Base-by-base conservation (phyloP, 2,329 filamentous ascomycete species). In the Pseudogymnoascus sp. region DNA sequence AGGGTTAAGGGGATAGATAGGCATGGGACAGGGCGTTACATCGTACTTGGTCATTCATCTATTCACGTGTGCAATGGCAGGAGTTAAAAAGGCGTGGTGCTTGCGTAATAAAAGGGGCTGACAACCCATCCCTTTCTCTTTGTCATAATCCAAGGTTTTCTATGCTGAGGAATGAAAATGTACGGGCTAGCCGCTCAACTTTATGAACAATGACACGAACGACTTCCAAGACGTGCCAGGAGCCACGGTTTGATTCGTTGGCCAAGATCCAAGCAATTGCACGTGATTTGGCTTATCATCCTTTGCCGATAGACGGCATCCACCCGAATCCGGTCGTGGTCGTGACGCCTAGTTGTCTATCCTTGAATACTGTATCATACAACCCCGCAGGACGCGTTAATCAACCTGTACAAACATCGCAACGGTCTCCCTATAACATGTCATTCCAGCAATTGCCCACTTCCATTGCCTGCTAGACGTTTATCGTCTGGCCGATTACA, bases 401-500 rank as follows among this genome's bases (percentile, higher is more conserved):
- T 65, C 63, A 63, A 63, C 38, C 59, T 55, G 66, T 64, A 68
- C 67, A 61, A 72, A 55, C 49, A 33, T 7, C 49, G 12, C 49
- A 33, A 55, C 16, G 5, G 11, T 29, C 49, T 64, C 62, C 68
- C 61, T 62, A 66, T 65, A 59, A 49, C 60, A 35, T 62, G 65
- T 61, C 64, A 35, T 64, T 43, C 60, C 59, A 68, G 67, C 49
- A 55, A 35, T 55, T 55, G n/a, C 29, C 49, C 33, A n/a, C 49
- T 55, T 55, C 49, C 68, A 11, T 59, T 68, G 66, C 69, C 71
- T 73, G 76, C 77, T 80, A 78, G 76, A 75, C 77, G 72, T 68
- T 64, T 63, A 55, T 55, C 71, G 77, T 78, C 77, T 78, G 71
- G 77, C 77, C 65, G 70, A 72, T 72, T 70, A 68, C 71, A 72